Evolutionary conservation across 1,284 basidiomycete species (phyloP).

Genomic region (Puccinia triticina): DNA sequence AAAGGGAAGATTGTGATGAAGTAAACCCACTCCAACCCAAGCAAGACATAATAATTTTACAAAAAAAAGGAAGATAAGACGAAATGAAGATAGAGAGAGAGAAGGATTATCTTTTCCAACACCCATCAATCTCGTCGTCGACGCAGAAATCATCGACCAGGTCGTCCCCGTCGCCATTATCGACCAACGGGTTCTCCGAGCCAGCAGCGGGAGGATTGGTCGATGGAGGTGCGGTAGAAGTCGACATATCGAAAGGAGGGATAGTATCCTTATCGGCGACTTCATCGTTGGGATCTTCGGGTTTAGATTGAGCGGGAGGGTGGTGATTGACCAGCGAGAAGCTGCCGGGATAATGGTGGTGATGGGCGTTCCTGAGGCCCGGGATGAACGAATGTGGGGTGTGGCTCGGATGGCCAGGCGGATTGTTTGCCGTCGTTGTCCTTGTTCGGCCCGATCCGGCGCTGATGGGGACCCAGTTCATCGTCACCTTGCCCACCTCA

Average conservation of each 20-base stretch:
- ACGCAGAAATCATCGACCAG: slow-evolving; percentile 18
- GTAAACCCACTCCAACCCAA: too few species aligned
- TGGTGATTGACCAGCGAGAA: not conserved
- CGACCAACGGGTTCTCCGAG: not conserved
- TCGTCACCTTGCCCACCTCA: slow-evolving; percentile 24
- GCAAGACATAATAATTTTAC: not conserved
- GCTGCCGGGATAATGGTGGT: not conserved
- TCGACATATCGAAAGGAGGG: not conserved
- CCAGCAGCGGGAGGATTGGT: not conserved
- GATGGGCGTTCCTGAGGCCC: not conserved
- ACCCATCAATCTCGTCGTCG: slow-evolving; percentile 11
- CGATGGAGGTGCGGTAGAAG: not conserved
- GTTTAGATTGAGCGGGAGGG: not conserved
- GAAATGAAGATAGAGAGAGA: not conserved
- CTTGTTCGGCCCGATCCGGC: not conserved
- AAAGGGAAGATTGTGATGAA: too few species aligned
- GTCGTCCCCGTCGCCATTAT: not conserved
- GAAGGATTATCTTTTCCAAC: slow-evolving; percentile 29
- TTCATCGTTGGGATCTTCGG: too few species aligned
- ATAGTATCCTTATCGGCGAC: not conserved
- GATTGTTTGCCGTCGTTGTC: not conserved
- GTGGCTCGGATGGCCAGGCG: not conserved
- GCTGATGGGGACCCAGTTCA: slow-evolving; percentile 21
- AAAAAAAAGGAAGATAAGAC: not conserved
- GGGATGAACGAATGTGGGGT: not conserved